Percentiles rank a stretch among this genome's conserved stretches.
These are phyloP conservation scores for Fonsecaea erecta DNA, from an alignment of 2,329 filamentous ascomycete genomes.

Conservation along the genomic window DNA sequence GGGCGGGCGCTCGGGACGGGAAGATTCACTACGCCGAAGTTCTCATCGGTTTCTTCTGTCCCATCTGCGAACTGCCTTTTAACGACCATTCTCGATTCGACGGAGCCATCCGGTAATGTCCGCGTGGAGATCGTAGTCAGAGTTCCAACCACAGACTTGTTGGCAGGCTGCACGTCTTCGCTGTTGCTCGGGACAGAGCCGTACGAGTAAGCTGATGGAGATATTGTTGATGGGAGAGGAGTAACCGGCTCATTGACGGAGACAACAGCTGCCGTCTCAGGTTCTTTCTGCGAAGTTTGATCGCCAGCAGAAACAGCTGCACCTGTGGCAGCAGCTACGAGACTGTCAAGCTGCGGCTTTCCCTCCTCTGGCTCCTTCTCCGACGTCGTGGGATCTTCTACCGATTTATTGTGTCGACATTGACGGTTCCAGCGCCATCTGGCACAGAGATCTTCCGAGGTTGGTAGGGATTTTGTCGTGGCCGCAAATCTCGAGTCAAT, in stretches of 20 bases:
- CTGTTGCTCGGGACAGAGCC: conserved; percentile 10
- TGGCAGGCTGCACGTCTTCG: not conserved
- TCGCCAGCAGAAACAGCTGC: conserved; percentile 26
- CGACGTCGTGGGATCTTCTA: not conserved
- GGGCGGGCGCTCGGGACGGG: not conserved
- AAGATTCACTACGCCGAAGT: conserved; percentile 35
- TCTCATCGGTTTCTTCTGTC: conserved; percentile 62
- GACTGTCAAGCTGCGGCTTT: conserved; percentile 24
- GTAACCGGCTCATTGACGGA: not conserved
- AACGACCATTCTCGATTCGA: conserved; percentile 61
- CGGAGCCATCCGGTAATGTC: conserved; percentile 60
- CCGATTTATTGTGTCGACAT: conserved; percentile 18
- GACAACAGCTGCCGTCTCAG: not conserved
- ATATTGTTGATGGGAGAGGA: not conserved
- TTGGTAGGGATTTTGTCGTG: not conserved
- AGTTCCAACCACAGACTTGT: conserved; percentile 55
- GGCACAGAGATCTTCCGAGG: conserved; percentile 11
- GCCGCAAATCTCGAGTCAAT: not conserved
- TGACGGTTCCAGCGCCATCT: conserved; percentile 15
- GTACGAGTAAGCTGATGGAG: conserved; percentile 14
- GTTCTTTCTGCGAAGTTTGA: conserved; percentile 13
- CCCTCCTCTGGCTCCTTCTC: conserved; percentile 12
- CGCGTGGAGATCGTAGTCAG: conserved; percentile 62
- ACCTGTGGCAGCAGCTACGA: conserved; percentile 24
- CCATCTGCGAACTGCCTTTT: conserved; percentile 66